Evolutionary conservation across 306 rosid species (phyloP).

Genomic region (Acacia acuminata): DNA sequence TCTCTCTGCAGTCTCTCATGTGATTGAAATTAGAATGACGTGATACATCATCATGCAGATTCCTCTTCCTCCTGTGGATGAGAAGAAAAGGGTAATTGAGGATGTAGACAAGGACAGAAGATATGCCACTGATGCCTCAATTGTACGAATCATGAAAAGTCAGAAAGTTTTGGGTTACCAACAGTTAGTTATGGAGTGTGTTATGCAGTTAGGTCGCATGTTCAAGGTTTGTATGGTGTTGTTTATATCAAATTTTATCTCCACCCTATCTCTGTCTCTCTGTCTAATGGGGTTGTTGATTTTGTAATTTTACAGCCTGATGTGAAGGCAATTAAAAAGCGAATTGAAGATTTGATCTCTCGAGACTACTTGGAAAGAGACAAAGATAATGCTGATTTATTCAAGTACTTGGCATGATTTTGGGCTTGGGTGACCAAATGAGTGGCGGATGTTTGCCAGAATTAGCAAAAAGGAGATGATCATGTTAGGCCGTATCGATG

Average conservation of each 20-base stretch:
- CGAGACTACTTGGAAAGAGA: constrained; percentile 93
- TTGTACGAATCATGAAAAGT: constrained; percentile 91
- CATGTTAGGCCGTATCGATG: constrained; percentile 22
- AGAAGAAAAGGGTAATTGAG: constrained; percentile 85
- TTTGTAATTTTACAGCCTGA: constrained; percentile 64
- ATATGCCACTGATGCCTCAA: constrained; percentile 90
- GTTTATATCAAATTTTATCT: not conserved
- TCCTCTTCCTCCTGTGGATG: constrained; percentile 95
- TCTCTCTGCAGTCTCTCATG: constrained; percentile 1
- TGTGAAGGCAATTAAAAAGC: constrained; percentile 85
- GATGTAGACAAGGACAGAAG: constrained; percentile 94
- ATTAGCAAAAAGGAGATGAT: constrained; percentile 33
- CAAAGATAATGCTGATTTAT: constrained; percentile 77
- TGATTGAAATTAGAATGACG: constrained; percentile 5
- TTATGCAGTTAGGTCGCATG: constrained; percentile 86
- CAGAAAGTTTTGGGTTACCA: constrained; percentile 77
- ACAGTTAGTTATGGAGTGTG: constrained; percentile 88
- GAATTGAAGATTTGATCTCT: constrained; percentile 91
- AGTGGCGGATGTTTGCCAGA: constrained; percentile 29
- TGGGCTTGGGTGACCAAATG: constrained; percentile 26
- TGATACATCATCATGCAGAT: constrained; percentile 43
- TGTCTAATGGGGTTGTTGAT: not conserved
- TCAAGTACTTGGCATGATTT: constrained; percentile 83
- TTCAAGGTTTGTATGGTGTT: constrained; percentile 60
- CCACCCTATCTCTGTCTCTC: not conserved